Conservation (phyloP, 2,329 filamentous ascomycete genomes). For the Paramyrothecium sp. region DNA sequence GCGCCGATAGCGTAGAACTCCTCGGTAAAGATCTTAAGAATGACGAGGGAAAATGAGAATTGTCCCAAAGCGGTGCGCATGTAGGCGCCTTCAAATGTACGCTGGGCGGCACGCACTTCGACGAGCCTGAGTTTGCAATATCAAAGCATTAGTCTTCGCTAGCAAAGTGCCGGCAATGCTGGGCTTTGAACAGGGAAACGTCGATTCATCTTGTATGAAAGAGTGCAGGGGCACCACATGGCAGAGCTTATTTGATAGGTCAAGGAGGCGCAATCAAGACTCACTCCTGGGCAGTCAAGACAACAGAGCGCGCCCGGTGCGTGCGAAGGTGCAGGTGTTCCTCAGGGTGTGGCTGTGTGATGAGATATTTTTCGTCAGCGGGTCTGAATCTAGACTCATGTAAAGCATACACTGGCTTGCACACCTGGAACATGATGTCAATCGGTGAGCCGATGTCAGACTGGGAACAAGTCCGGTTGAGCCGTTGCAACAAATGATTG, state of each 20-base stretch:
- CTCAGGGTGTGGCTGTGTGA: constrained; percentile 57
- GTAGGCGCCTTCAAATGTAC: constrained; percentile 97
- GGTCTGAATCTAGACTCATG: no score
- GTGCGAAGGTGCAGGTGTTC: constrained; percentile 74
- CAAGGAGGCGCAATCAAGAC: constrained; percentile 14
- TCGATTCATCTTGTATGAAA: not conserved
- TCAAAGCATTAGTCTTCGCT: not conserved
- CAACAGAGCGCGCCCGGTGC: constrained; percentile 77
- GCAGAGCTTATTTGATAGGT: no score
- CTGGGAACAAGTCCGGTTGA: no score
- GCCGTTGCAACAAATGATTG: no score
- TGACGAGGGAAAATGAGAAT: constrained; percentile 91
- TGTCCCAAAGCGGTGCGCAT: constrained; percentile 91
- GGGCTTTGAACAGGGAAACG: not conserved
- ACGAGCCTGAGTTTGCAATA: constrained; percentile 58
- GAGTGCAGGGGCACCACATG: no score
- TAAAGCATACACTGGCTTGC: not conserved
- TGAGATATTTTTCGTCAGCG: not conserved
- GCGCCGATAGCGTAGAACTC: constrained; percentile 98
- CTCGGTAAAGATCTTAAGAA: constrained; percentile 87
- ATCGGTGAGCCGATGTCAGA: no score
- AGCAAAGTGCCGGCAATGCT: no score
- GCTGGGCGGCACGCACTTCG: constrained; percentile 90
- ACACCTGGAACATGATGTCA: constrained; percentile 1
- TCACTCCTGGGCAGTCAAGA: constrained; percentile 73